These are phyloP conservation scores for Hamamelis virginiana DNA, from an alignment of 164 flowering plant species.

Conservation along the genomic window DNA sequence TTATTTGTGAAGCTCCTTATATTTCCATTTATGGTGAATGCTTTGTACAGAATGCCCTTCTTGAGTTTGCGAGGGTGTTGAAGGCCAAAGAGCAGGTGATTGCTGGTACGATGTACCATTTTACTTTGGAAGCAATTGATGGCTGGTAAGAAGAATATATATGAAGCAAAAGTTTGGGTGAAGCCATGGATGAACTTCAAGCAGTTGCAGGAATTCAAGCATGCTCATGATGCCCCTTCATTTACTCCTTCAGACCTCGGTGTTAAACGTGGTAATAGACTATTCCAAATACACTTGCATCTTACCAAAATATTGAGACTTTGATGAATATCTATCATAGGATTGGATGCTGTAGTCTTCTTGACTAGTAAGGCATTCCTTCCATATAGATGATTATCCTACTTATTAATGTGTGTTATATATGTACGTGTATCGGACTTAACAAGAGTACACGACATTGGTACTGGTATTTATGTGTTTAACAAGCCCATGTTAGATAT, in stretches of 20 bases:
- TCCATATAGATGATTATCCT: no score
- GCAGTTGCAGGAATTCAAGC: constrained; percentile 73
- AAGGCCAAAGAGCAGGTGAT: constrained; percentile 76
- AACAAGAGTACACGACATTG: no score
- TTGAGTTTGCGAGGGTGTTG: constrained; percentile 65
- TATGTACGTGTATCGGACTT: no score
- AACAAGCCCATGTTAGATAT: no score
- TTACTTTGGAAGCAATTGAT: constrained; percentile 66
- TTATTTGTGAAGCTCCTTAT: no score
- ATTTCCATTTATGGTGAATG: no score
- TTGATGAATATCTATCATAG: no score
- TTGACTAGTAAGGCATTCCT: no score
- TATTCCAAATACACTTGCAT: background rate
- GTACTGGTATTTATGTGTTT: no score
- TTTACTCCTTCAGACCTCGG: constrained; percentile 66
- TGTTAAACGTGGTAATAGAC: constrained; percentile 43
- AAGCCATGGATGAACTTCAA: constrained; percentile 83
- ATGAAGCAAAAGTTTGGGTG: constrained; percentile 77
- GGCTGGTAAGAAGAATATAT: constrained; percentile 71
- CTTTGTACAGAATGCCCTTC: constrained; percentile 43
- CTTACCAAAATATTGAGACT: no score
- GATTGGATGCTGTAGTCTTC: no score
- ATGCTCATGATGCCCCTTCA: constrained; percentile 37
- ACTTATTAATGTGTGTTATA: no score
- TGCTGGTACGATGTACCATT: constrained; percentile 64